Percentiles rank a stretch among this genome's conserved stretches.
Conservation (phyloP, 257 asterid genomes). For the Solanum chmielewskii region DNA sequence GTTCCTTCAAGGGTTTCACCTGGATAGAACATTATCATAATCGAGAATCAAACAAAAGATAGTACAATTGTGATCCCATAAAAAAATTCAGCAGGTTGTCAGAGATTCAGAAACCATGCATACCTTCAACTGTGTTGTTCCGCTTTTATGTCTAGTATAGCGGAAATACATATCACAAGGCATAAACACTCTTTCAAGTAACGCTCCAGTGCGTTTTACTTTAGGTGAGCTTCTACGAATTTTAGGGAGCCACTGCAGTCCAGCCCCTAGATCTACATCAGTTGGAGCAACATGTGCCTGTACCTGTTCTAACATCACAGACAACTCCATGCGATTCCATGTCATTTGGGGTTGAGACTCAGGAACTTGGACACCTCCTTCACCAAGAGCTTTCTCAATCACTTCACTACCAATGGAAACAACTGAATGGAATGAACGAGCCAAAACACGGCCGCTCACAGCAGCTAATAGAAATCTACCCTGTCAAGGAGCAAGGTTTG, state of each 20-base stretch:
- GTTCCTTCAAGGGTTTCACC: slow-evolving; percentile 99
- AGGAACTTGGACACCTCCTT: slow-evolving; percentile 47
- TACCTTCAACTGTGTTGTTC: slow-evolving; percentile 91
- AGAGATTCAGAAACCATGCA: background rate
- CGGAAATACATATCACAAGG: slow-evolving; percentile 99
- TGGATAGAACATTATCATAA: slow-evolving; percentile 18
- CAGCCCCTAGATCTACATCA: slow-evolving; percentile 99
- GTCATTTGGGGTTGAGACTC: slow-evolving; percentile 93
- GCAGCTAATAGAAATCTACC: slow-evolving; percentile 99
- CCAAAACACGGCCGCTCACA: slow-evolving; percentile 97
- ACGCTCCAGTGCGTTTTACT: slow-evolving; percentile 98
- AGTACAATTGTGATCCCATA: background rate
- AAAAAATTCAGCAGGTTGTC: background rate
- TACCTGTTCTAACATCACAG: slow-evolving; percentile 98
- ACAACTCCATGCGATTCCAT: slow-evolving; percentile 92
- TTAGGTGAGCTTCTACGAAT: slow-evolving; percentile 94
- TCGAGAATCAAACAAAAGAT: background rate
- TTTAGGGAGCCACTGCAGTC: slow-evolving; percentile 99
- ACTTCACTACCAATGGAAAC: slow-evolving; percentile 80
- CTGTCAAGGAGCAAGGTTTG: slow-evolving; percentile 35
- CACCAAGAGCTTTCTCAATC: slow-evolving; percentile 82
- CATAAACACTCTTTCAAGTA: slow-evolving; percentile 97
- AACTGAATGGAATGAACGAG: slow-evolving; percentile 95
- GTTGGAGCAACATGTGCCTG: slow-evolving; percentile 99
- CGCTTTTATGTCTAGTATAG: slow-evolving; percentile 94